phyloP scores from a whole-genome alignment of 164 flowering plant species.

The Piper longum region DNA sequence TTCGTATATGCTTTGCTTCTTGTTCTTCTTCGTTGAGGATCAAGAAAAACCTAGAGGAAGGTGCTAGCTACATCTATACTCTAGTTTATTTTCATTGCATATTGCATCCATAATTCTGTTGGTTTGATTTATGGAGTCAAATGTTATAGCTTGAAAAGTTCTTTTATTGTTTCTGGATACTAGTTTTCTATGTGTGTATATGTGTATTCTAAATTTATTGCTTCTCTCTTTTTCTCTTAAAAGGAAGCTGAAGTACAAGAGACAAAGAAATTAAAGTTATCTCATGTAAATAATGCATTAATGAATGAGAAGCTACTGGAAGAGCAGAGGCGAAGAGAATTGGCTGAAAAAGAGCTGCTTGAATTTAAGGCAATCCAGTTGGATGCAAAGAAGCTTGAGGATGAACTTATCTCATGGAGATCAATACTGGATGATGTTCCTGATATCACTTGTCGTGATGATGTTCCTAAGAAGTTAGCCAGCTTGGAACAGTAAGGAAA shows the following conservation, averaged over 20 bases:
- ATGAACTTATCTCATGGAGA: constrained; percentile 74
- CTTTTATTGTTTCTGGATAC: no score
- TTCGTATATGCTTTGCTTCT: no score
- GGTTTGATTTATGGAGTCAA: no score
- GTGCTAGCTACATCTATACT: no score
- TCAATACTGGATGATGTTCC: constrained; percentile 49
- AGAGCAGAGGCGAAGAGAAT: constrained; percentile 61
- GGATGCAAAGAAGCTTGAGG: constrained; percentile 45
- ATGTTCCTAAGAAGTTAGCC: constrained; percentile 50
- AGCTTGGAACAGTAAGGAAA: constrained; percentile 50
- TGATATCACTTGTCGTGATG: constrained; percentile 52
- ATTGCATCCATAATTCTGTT: no score
- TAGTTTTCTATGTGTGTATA: background rate
- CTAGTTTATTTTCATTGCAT: no score
- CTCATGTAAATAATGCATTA: constrained; percentile 48
- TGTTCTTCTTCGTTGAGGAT: no score
- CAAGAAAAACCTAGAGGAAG: no score
- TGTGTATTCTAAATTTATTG: background rate
- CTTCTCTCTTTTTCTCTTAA: background rate
- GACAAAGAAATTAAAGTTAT: constrained; percentile 69
- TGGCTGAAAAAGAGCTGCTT: constrained; percentile 58
- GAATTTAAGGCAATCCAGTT: constrained; percentile 45
- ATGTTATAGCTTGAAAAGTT: no score
- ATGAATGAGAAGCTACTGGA: constrained; percentile 69
- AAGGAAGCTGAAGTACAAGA: constrained; percentile 87